Percentiles rank a stretch among this genome's conserved stretches.
Conservation (phyloP, 2,329 filamentous ascomycete species). For the Sphaerulina populicola region DNA sequence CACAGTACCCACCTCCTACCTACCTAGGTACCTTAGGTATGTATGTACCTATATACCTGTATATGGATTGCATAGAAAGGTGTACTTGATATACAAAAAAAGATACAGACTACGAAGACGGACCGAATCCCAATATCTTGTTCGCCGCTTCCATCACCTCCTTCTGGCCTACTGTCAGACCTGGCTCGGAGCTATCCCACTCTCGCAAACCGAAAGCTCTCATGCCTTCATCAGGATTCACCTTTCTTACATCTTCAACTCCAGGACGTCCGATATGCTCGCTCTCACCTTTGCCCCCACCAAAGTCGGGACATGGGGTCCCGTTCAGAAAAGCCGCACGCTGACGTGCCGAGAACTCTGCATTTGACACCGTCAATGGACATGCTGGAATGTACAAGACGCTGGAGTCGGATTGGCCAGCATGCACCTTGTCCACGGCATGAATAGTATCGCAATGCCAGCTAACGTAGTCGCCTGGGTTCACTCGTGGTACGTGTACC, state of each 20-base stretch:
- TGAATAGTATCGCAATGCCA: slow-evolving; percentile 72
- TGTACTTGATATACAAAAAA: too few relatives aligned
- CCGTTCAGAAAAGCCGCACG: slow-evolving; percentile 62
- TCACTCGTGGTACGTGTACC: slow-evolving; percentile 61
- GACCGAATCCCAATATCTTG: slow-evolving; percentile 45
- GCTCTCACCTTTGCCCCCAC: slow-evolving; percentile 56
- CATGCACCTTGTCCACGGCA: slow-evolving; percentile 71
- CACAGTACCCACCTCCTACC: too few relatives aligned
- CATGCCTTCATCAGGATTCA: slow-evolving; percentile 41
- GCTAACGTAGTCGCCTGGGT: slow-evolving; percentile 65
- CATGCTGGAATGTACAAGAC: slow-evolving; percentile 86
- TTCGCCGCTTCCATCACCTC: slow-evolving; percentile 47
- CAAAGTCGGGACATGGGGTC: slow-evolving; percentile 41
- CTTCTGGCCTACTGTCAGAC: slow-evolving; percentile 45
- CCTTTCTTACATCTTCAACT: slow-evolving; percentile 33
- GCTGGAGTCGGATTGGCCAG: slow-evolving; percentile 63
- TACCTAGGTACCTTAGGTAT: too few relatives aligned
- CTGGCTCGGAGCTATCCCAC: slow-evolving; percentile 43
- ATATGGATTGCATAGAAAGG: too few relatives aligned
- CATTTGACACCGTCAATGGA: slow-evolving; percentile 67
- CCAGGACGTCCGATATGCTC: slow-evolving; percentile 39
- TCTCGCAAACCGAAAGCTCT: slow-evolving; percentile 48
- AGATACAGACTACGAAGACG: slow-evolving; percentile 8
- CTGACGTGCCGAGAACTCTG: slow-evolving; percentile 61
- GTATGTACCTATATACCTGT: too few relatives aligned